Base-by-base conservation (phyloP, 2,329 filamentous ascomycete genomes). In the Ascochyta koolunga region DNA sequence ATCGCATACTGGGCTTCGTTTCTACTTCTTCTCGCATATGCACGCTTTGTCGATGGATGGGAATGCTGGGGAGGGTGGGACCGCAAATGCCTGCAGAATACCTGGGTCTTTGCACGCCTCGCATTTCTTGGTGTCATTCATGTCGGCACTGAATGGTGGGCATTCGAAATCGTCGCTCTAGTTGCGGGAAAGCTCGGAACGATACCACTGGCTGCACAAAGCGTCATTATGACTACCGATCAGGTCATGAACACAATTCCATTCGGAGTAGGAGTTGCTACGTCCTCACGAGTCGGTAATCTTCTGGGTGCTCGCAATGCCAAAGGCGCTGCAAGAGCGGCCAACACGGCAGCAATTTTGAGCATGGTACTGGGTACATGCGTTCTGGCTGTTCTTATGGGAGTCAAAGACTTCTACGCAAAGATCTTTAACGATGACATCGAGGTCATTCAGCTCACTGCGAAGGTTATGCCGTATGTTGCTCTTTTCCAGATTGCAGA, bases 141-240 rank as follows among this genome's bases (percentile, higher is more conserved):
- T 60, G 89, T 96, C 5, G 92, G 90, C 3, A 95, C 91, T 0
- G 92, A 96, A 75, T 96, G 91, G 91, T 96, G 91, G 91, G 92
- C 91, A 0, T 96, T 96, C 65, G 91, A 96, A 75, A 93, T 96
- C 61, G 90, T 96, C 1, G 90, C 91, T 1, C 82, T 96, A 0
- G 90, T 89, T 2, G 91, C 91, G 5, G 91, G 91, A 1, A 83
- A 87, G 31, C 82, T 96, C 0, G 92, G 92, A 3, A 93, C 89
- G 0, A 77, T 92, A 29, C 83, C 90, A 0, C 80, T 96, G 0
- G 91, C 91, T 1, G 89, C 91, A 0, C 91, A 96, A 73, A 89
- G 86, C 41, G 90, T 96, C 19, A 92, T 96, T 70, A 96, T 96
- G 91, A 96, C 91, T 0, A 86, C 89, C 0, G 91, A 96, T 70